phyloP scores from a whole-genome alignment of 306 rosid species.

The Malus orientalis region DNA sequence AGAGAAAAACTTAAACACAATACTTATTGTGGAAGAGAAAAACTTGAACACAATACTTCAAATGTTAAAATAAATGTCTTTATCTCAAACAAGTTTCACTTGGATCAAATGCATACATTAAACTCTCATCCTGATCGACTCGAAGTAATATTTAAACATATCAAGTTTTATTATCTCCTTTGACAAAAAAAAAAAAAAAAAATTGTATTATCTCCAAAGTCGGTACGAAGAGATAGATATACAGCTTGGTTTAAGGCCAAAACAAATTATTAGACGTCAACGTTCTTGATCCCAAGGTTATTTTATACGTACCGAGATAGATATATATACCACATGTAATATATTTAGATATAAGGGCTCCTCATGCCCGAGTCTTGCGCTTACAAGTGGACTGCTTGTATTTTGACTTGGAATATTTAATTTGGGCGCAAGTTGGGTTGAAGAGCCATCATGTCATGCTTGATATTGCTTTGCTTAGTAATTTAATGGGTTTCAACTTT shows the following conservation, averaged over 20 bases:
- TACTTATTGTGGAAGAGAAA: not conserved
- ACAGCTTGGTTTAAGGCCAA: not conserved
- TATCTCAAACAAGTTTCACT: too few relatives aligned
- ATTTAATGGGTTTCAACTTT: not conserved
- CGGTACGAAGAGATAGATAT: not conserved
- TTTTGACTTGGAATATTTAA: not conserved
- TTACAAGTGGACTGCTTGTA: slow-evolving; percentile 12
- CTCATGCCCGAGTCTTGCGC: slow-evolving; percentile 20
- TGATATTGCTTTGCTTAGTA: not conserved
- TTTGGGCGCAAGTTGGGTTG: not conserved
- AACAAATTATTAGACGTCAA: slow-evolving; percentile 32
- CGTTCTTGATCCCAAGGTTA: slow-evolving; percentile 32
- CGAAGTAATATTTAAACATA: not conserved
- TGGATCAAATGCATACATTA: too few relatives aligned
- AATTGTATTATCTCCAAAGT: not conserved
- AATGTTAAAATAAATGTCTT: not conserved
- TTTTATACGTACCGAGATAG: not conserved
- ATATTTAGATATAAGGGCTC: not conserved
- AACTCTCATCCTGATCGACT: too few relatives aligned
- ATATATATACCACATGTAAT: not conserved
- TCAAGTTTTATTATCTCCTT: not conserved
- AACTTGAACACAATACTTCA: not conserved
- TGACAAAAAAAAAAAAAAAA: too few relatives aligned
- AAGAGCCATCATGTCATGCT: not conserved
- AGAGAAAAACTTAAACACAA: not conserved